phyloP scores from a whole-genome alignment of 495 filamentous ascomycete genomes.

The Oidiodendron maius region DNA sequence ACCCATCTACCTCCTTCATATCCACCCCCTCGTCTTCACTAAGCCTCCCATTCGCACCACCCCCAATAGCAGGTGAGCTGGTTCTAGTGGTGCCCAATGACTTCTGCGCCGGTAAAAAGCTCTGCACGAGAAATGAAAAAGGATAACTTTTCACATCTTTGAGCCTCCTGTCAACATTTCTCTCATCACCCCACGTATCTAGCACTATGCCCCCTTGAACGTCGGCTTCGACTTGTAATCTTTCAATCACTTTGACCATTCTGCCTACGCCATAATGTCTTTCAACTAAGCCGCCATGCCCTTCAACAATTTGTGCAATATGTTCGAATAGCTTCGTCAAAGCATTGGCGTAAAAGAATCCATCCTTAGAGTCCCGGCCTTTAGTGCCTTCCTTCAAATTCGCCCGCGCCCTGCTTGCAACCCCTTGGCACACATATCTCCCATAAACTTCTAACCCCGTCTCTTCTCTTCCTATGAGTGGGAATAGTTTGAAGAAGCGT shows the following conservation, averaged over 20 bases:
- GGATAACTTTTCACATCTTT: constrained; percentile 96
- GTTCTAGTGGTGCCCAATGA: constrained; percentile 39
- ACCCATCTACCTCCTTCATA: constrained; percentile 86
- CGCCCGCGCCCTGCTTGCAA: constrained; percentile 72
- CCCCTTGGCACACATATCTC: constrained; percentile 88
- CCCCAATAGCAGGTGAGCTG: constrained; percentile 52
- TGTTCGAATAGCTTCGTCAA: constrained; percentile 94
- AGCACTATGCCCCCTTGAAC: constrained; percentile 96
- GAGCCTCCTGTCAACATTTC: constrained; percentile 72
- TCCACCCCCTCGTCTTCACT: constrained; percentile 88
- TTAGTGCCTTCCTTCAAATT: constrained; percentile 59
- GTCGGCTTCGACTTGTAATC: constrained; percentile 89
- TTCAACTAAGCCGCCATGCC: constrained; percentile 83
- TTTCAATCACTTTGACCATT: constrained; percentile 95
- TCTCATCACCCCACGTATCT: constrained; percentile 92
- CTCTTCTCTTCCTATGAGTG: constrained; percentile 84
- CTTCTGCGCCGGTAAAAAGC: constrained; percentile 64
- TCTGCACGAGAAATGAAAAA: constrained; percentile 93
- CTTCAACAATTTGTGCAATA: constrained; percentile 91
- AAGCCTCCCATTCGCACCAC: constrained; percentile 35
- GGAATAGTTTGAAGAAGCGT: constrained; percentile 96
- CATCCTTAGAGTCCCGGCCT: constrained; percentile 46
- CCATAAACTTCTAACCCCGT: constrained; percentile 93
- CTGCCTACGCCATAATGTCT: constrained; percentile 85
- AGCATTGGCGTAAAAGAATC: constrained; percentile 88